Evolutionary conservation across 441 rosid genomes (phyloP), one percentile per base, ranked within the genome.

Genomic region (Pelargonium fulgidum): DNA sequence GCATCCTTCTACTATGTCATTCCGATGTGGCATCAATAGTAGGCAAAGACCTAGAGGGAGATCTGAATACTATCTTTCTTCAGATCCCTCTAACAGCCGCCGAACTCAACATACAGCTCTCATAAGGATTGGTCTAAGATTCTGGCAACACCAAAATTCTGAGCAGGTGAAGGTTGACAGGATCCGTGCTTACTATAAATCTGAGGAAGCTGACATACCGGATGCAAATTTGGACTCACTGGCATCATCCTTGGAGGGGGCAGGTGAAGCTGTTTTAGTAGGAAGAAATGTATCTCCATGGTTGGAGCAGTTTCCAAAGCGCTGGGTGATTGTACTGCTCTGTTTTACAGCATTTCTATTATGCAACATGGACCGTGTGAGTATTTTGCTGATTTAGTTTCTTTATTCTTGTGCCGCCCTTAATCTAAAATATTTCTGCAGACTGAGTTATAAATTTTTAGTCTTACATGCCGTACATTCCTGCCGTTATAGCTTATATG

Each of bases 291-390:
- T 69, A 20, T 74, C 85, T 65, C 82, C 91, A 16, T 92, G 94
- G 96, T 87, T 89, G 94, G 79, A 85, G 69, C 82, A 81, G 76
- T 87, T 94, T 76, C 99, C 97, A 10, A 87, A 85, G 81, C 88
- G 97, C 29, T 94, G 96, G 96, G 86, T 83, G 76, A 84, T 94
- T 24, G 99, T 94, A 39, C 79, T 94, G 45, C 88, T 94, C 70
- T 94, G 97, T 82, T 94, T 94, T 73, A 29, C 83, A 1, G 84
- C 97, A 26, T 94, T 94, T 83, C 85, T 91, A 7, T 80, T 94
- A 1, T 94, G 99, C 88, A 94, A 94, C 75, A 91, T 94, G 99
- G 99, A 94, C 79, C 90, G 99, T 65, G 99, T 93, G 72, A 83
- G 95, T 78, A 33, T 74, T 8, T 63, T 72, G 58, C 17, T 29